Base-by-base conservation (phyloP, 305 asterid genomes). In the Fraxinus greggii region DNA sequence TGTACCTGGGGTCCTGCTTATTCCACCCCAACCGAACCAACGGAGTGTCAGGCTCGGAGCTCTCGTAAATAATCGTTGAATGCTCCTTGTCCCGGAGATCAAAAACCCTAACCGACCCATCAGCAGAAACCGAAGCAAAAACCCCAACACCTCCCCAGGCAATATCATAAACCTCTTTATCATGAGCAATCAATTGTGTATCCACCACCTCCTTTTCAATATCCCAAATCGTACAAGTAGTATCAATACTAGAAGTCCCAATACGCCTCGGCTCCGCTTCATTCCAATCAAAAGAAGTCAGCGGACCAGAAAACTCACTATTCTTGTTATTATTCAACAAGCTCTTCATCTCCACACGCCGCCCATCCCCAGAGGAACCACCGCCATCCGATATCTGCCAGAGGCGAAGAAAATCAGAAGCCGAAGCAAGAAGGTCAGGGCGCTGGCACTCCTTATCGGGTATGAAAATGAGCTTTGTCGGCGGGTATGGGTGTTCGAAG, bases 141-240 rank as follows among this genome's bases (percentile, higher is more conserved):
- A 95, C 98, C 65, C 98, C 97, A 63, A 92, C 98, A 21, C 98
- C 98, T 9, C 98, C 98, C 98, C 98, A 95, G 5, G 98, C 98
- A 12, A 95, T 95, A 76, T 95, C 98, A 79, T 92, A 93, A 26
- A 95, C 98, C 97, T 95, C 98, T 91, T 95, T 95, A 80, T 95
- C 98, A 81, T 94, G 98, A 1, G 98, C 98, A 35, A 94, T 94
- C 3, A 94, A 89, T 88, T 94, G 98, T 36, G 98, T 94, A 77
- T 94, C 98, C 33, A 94, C 98, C 17, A 94, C 90, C 84, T 94
- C 98, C 83, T 91, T 91, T 82, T 94, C 98, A 78, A 94, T 89
- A 79, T 94, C 98, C 98, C 98, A 94, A 73, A 94, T 94, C 54
- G 98, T 93, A 51, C 97, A 94, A 12, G 98, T 93, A 0, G 97